Evolutionary conservation across 108 stramenopile species (phyloP).

Genomic region (Mediolabrus comicus): DNA sequence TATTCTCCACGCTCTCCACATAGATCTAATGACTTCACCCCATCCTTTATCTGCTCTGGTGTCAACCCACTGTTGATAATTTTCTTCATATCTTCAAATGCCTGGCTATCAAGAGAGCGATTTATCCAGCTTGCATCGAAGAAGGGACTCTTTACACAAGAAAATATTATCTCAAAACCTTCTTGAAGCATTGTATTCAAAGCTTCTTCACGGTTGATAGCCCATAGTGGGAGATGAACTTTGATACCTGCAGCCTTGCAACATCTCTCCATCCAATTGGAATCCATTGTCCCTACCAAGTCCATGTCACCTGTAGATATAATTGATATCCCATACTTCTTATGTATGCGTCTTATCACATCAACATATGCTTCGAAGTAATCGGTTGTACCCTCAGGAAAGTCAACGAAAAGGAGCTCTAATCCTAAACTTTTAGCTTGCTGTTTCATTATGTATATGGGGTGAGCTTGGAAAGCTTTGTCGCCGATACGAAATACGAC

Average conservation of each 20-base stretch:
- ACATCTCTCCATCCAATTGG: conserved; percentile 48
- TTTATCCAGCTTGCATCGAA: conserved; percentile 49
- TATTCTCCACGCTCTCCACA: conserved; percentile 57
- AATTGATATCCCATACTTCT: conserved; percentile 31
- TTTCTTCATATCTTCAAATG: conserved; percentile 35
- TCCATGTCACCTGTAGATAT: conserved; percentile 55
- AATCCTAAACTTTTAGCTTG: conserved; percentile 43
- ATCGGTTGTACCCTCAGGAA: conserved; percentile 8
- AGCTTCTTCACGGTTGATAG: conserved; percentile 24
- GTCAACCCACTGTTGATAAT: conserved; percentile 19
- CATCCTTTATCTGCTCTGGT: conserved; percentile 30
- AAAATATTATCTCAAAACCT: conserved; percentile 35
- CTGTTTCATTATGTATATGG: conserved; percentile 32
- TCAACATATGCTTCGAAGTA: conserved; percentile 46
- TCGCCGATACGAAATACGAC: conserved; percentile 17
- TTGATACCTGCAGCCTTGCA: conserved; percentile 36
- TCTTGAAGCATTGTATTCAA: conserved; percentile 22
- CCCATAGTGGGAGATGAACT: conserved; percentile 37
- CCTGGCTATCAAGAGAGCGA: conserved; percentile 26
- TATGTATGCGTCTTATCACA: conserved; percentile 20
- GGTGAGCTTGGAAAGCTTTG: conserved; percentile 43
- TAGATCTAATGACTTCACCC: conserved; percentile 36
- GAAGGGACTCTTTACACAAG: conserved; percentile 51
- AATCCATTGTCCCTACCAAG: conserved; percentile 39
- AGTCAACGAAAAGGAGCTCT: conserved; percentile 15